Conservation (phyloP, 257 asterid genomes). For the Sherardia arvensis region DNA sequence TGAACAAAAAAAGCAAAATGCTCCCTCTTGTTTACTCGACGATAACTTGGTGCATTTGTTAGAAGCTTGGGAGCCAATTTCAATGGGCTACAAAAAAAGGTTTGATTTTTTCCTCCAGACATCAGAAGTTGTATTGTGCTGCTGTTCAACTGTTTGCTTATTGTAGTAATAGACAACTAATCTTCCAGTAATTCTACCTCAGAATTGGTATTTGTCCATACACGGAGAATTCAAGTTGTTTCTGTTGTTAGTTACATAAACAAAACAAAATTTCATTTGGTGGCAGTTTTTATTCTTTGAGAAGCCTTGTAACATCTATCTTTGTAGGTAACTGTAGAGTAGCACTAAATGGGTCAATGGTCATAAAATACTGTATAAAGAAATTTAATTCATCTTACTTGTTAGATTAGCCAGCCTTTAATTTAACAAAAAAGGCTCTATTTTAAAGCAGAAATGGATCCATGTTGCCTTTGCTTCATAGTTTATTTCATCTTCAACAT, state of each 20-base stretch:
- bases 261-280: background rate
- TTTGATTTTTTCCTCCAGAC: conserved; percentile 12
- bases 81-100: conserved; percentile 92
- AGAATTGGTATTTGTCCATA: background rate
- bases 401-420: background rate
- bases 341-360: background rate
- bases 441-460: background rate
- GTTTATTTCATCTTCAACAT: background rate
- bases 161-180: background rate
- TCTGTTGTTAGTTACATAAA: background rate
- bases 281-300: background rate
- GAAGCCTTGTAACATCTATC: background rate
- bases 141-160: background rate
- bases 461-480: background rate
- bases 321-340: background rate
- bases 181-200: background rate
- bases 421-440: background rate
- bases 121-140: background rate
- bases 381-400: background rate
- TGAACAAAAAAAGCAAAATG: conserved; percentile 23
- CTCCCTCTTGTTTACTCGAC: conserved; percentile 11
- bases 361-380: background rate
- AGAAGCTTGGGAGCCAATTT: conserved; percentile 90
- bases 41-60: conserved; percentile 37
- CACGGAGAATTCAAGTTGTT: background rate